Evolutionary conservation across 2,329 filamentous ascomycete genomes (phyloP).

Genomic region (Ceratocystis diversiconidia): DNA sequence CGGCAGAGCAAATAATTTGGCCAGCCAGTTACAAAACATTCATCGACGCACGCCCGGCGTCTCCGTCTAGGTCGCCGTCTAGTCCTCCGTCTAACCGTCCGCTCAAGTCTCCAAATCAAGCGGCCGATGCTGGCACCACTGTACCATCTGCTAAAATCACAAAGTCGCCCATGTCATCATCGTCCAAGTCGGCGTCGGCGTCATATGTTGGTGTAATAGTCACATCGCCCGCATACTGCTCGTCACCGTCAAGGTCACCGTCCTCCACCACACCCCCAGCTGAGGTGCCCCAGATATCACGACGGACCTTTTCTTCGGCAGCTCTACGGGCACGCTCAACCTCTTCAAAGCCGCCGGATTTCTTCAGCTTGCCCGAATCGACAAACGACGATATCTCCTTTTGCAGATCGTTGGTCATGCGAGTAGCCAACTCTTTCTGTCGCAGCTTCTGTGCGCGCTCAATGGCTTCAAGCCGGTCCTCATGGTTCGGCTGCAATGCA

Average conservation of each 20-base stretch:
- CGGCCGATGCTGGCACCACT: constrained; percentile 10
- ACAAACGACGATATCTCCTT: constrained; percentile 79
- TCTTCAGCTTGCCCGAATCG: constrained; percentile 81
- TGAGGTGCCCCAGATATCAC: constrained; percentile 55
- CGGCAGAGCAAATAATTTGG: not conserved
- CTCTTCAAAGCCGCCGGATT: constrained; percentile 89
- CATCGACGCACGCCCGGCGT: not conserved
- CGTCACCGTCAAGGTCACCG: constrained; percentile 21
- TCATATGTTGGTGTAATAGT: constrained; percentile 8
- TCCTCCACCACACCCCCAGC: constrained; percentile 30
- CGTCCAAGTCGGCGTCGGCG: constrained; percentile 6
- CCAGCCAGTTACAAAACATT: not conserved
- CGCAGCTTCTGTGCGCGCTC: constrained; percentile 89
- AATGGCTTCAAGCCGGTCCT: constrained; percentile 83
- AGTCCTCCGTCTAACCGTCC: no score
- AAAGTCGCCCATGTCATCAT: constrained; percentile 17
- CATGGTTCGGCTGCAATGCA: constrained; percentile 86
- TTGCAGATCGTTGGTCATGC: constrained; percentile 62
- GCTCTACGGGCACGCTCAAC: constrained; percentile 69
- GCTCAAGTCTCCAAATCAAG: not conserved
- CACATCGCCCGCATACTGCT: constrained; percentile 9
- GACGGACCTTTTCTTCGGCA: constrained; percentile 75
- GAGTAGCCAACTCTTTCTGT: constrained; percentile 71
- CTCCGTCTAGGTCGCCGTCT: no score
- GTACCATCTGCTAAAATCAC: constrained; percentile 17